Evolutionary conservation across 1,139 yeast genomes (phyloP), one percentile per base, ranked within the genome.

Genomic region (Scheffersomyces lignicola): DNA sequence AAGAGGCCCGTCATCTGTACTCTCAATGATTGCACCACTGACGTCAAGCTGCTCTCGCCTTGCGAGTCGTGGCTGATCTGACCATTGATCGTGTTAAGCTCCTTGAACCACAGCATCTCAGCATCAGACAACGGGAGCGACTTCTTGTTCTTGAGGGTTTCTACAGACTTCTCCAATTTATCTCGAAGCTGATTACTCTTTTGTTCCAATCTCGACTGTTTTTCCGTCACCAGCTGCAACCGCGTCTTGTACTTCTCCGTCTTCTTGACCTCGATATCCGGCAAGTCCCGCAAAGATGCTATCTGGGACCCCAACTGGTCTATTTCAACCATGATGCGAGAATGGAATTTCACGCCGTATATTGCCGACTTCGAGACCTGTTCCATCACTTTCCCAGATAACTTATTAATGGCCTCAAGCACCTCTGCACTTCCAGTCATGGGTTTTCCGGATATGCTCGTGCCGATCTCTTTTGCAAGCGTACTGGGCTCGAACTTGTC

Each of bases 401-500:
- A 40, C 3, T 39, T 21, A 41, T 58, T 57, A 18, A 60, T 16
- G 5, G 29, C 16, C 14, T 29, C 24, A 8, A 20, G 7, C 13
- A 29, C 15, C 17, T 18, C 17, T 31, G 29, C 6, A 13, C 20
- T 10, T 12, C 16, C 31, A 3, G 34, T 12, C 13, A 20, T 25
- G n/a, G 34, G 5, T 24, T 27, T 26, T 17, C 14, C 25, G 6
- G 22, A 6, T 22, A 26, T 16, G 4, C 13, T 15, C 7, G 22
- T 11, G 9, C 13, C 29, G 6, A 26, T 9, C 16, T n/a, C 16
- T 15, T 26, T 45, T 80, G 81, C 12, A 79, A 79, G 1, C 88
- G 92, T 2, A 74, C 83, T 18, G 59, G 62, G 10, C 56, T 77
- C 36, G 73, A 68, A 18, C 62, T 74, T 40, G 4, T 12, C 54